phyloP scores from a whole-genome alignment of 768 basidiomycete genomes.

The Lactarius psammicola region DNA sequence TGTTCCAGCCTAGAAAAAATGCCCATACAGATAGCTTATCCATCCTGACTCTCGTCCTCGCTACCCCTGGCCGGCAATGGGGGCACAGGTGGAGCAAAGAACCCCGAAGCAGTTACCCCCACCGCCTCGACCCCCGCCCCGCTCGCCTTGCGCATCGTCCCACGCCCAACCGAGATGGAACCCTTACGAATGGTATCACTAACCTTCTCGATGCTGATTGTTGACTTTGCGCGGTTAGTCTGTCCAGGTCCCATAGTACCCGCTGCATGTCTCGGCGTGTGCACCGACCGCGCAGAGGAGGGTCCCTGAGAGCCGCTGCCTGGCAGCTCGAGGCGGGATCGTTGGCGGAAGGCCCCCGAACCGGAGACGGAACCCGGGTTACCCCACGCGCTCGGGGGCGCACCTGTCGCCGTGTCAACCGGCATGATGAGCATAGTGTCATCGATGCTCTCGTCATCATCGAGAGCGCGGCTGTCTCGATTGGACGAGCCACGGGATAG shows the following conservation, averaged over 20 bases:
- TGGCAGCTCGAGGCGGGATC: conserved; percentile 41
- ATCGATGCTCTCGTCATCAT: conserved; percentile 73
- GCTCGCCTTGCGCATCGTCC: conserved; percentile 56
- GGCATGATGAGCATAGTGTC: conserved; percentile 76
- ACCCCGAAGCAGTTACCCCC: conserved; percentile 73
- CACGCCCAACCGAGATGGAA: conserved; percentile 65
- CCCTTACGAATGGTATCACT: conserved; percentile 42
- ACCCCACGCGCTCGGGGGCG: conserved; percentile 43
- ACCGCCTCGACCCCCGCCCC: conserved; percentile 76
- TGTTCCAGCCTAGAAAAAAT: neutral
- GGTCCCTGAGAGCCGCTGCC: conserved; percentile 27
- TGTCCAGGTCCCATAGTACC: conserved; percentile 35
- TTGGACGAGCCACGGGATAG: conserved; percentile 27
- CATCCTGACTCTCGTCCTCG: conserved; percentile 14
- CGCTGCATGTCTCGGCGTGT: conserved; percentile 36
- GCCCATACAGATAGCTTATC: neutral
- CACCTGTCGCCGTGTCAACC: conserved; percentile 45
- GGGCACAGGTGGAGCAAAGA: conserved; percentile 49
- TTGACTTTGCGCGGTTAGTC: conserved; percentile 50
- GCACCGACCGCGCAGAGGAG: conserved; percentile 37
- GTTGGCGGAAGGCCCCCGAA: conserved; percentile 39
- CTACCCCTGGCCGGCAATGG: neutral
- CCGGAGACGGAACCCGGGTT: conserved; percentile 27
- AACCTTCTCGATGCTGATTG: conserved; percentile 63
- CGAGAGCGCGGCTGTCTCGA: conserved; percentile 37